Conservation (phyloP, 2,329 filamentous ascomycete species). For the Coccinonectria pachysandricola region DNA sequence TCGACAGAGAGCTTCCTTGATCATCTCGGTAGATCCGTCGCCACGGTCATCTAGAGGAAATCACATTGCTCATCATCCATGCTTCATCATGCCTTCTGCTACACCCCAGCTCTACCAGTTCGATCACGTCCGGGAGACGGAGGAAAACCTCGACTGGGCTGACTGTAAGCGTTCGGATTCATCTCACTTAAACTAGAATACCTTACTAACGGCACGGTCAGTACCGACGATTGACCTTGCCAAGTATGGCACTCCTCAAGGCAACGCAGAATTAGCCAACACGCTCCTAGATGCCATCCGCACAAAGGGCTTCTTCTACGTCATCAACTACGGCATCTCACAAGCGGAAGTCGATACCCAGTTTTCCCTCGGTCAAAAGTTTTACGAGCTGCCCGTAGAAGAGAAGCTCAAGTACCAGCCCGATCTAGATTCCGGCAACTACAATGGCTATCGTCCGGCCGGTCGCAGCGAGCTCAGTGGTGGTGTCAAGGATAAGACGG, state of each 20-base stretch:
- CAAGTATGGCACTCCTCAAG: slow-evolving; percentile 22
- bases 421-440: slow-evolving; percentile 38
- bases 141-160: slow-evolving; percentile 27
- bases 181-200: too few relatives aligned
- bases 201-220: slow-evolving; percentile 3
- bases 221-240: slow-evolving; percentile 25
- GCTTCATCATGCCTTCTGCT: slow-evolving; percentile 25
- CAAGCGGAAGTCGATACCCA: slow-evolving; percentile 48
- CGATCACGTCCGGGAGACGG: slow-evolving; percentile 25
- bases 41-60: too few relatives aligned
- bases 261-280: slow-evolving; percentile 19
- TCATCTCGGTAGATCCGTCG: neutral
- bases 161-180: slow-evolving; percentile 16
- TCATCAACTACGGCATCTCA: slow-evolving; percentile 48
- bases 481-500: slow-evolving; percentile 28
- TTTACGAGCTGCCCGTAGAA: slow-evolving; percentile 39
- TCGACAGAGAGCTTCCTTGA: neutral
- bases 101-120: slow-evolving; percentile 23
- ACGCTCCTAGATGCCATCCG: slow-evolving; percentile 24
- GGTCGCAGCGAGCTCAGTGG: slow-evolving; percentile 23
- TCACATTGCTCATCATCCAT: too few relatives aligned
- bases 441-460: slow-evolving; percentile 43
- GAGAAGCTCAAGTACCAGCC: slow-evolving; percentile 46
- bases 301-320: slow-evolving; percentile 25
- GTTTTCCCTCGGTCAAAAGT: slow-evolving; percentile 46